Evolutionary conservation across 139 green algal genomes (phyloP).

Genomic region (Closterium sp.): DNA sequence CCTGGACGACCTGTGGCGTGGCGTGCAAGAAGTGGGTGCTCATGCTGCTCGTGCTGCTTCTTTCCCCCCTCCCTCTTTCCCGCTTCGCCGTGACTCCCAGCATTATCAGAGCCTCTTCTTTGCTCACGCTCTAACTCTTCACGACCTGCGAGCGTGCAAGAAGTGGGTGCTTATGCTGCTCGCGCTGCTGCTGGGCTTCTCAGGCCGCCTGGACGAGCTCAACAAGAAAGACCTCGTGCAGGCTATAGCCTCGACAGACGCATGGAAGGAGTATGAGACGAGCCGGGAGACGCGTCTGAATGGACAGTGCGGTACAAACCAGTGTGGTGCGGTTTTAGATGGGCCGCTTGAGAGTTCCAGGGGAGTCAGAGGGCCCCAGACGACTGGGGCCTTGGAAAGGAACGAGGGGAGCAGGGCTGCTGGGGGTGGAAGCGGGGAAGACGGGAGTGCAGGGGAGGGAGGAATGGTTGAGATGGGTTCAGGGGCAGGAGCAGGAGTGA

Average conservation of each 20-base stretch:
- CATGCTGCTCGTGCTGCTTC: not conserved
- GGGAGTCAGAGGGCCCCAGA: too few species aligned
- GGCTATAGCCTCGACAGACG: not conserved
- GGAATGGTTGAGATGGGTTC: not conserved
- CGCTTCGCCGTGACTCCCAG: not conserved
- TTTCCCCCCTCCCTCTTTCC: not conserved
- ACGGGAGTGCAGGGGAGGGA: not conserved
- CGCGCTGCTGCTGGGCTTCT: too few species aligned
- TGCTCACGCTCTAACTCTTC: not conserved
- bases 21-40: not conserved
- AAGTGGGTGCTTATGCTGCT: not conserved
- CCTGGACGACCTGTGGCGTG: too few species aligned
- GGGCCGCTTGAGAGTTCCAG: too few species aligned
- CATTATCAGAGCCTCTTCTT: not conserved
- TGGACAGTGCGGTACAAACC: too few species aligned
- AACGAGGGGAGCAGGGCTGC: not conserved
- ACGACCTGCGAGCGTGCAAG: not conserved
- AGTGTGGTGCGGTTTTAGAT: too few species aligned
- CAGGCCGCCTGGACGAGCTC: too few species aligned
- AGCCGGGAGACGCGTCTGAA: too few species aligned
- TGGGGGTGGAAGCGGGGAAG: not conserved
- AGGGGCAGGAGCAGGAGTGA: not conserved
- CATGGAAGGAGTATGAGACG: not conserved
- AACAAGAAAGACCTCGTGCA: not conserved
- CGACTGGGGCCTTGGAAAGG: not conserved